Base-by-base conservation (phyloP, 495 filamentous ascomycete species). In the Podospora pseudopauciseta region DNA sequence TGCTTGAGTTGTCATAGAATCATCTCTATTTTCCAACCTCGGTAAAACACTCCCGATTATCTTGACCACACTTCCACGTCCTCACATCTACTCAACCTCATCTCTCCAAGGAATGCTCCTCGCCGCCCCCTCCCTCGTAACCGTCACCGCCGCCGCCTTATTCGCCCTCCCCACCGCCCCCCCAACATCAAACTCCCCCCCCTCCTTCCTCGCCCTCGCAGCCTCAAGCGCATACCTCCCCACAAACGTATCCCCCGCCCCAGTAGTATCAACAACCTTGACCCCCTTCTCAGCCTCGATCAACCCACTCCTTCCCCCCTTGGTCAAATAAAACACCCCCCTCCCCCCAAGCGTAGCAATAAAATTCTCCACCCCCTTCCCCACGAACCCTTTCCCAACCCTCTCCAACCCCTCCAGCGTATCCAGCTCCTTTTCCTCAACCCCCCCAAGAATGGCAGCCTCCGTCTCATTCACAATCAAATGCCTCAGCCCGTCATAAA, bases 221-320 rank as follows among this genome's bases (percentile, higher is more conserved):
- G 90, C 83, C 62, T 85, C 84, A 20, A 94, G 86, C 4, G 94
- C 91, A 80, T 97, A 97, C 54, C 83, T 87, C 2, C 95, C 95
- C 2, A 96, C 92, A 79, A 96, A 99, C 4, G 94, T 96, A 77
- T 99, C 95, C 0, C 95, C 95, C 18, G 94, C 95, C 0, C 90
- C 94, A 4, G 95, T 99, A 5, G 94, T 98, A 80, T 99, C 95
- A 5, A 97, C 85, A 23, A 97, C 94, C 65, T 84, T 87, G 0
- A 86, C 32, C 4, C 59, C 87, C 74, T 84, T 87, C 71, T 82
- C 84, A 11, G 87, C 89, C 1, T 75, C 62, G 4, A 91, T 72
- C 60, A 85, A 77, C 11, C 83, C 83, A 16, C 74, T 76, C 78
- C 75, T 54, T 60, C 69, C 15, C 69, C 73, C 63, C 59, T 19